Percentiles rank a stretch among this genome's conserved stretches.
Conservation (phyloP, 2,329 filamentous ascomycete species). For the Diaporthe amygdali region DNA sequence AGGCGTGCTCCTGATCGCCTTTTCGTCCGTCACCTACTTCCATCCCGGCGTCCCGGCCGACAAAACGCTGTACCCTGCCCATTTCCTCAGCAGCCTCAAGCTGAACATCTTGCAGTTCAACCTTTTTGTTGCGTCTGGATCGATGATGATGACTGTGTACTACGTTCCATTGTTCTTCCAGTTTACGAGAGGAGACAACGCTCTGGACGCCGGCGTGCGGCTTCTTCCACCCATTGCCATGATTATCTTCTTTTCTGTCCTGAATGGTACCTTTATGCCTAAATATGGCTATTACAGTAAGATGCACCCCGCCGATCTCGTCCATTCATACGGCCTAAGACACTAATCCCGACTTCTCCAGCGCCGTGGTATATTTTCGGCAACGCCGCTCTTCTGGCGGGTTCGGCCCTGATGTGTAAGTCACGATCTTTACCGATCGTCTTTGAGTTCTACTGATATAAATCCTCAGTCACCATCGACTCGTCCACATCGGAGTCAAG, state of each 20-base stretch:
- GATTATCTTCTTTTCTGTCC: neutral
- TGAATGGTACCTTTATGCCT: neutral
- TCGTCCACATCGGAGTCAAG: constrained; percentile 31
- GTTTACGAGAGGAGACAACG: neutral
- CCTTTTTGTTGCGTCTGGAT: neutral
- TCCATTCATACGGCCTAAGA: too few relatives aligned
- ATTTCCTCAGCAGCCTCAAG: neutral
- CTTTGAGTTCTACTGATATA: too few relatives aligned
- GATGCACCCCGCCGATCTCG: too few relatives aligned
- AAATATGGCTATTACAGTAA: neutral
- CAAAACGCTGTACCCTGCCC: neutral
- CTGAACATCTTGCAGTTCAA: neutral
- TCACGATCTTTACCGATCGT: too few relatives aligned
- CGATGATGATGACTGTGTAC: neutral
- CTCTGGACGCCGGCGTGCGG: neutral
- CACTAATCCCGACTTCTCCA: too few relatives aligned
- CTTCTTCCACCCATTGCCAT: neutral
- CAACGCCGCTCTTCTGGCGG: neutral
- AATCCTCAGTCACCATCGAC: too few relatives aligned
- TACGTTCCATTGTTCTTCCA: neutral
- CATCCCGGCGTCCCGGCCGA: neutral
- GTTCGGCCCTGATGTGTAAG: constrained; percentile 24
- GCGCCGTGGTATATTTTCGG: constrained; percentile 7
- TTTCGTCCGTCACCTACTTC: neutral
- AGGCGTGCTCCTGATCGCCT: constrained; percentile 8